phyloP scores from a whole-genome alignment of 805 yeast genomes.

The Zygotorulaspora chibaensis region DNA sequence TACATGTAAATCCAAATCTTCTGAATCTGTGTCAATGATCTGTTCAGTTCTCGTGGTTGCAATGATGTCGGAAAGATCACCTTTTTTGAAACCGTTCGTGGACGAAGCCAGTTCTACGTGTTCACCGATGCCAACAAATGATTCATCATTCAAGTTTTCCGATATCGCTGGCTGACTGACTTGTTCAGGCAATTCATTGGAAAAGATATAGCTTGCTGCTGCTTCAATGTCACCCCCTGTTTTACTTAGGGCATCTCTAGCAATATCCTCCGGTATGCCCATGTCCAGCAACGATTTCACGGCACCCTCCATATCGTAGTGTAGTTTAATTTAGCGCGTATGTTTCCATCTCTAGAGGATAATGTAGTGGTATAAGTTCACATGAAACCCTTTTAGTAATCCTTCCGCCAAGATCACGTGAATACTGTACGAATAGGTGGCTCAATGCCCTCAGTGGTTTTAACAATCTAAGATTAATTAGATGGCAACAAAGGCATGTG shows the following conservation, averaged over 20 bases:
- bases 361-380: too few relatives aligned
- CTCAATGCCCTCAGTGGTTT: too few relatives aligned
- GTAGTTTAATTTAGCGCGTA: too few relatives aligned
- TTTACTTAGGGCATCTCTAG: conserved; percentile 56
- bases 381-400: not conserved
- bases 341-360: too few relatives aligned
- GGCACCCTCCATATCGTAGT: conserved; percentile 27
- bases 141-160: conserved; percentile 3
- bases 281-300: conserved; percentile 51
- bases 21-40: conserved; percentile 5
- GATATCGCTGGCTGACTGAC: conserved; percentile 4
- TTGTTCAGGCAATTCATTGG: conserved; percentile 21
- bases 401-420: too few relatives aligned
- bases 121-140: not conserved
- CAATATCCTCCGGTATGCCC: conserved; percentile 65
- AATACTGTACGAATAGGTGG: too few relatives aligned
- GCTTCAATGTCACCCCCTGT: conserved; percentile 55
- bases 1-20: conserved; percentile 2
- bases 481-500: too few relatives aligned
- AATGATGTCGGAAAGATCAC: conserved; percentile 5
- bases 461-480: too few relatives aligned
- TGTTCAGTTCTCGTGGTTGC: conserved; percentile 2
- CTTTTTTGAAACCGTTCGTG: conserved; percentile 5
- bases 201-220: conserved; percentile 45
- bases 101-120: conserved; percentile 7